Base-by-base conservation (phyloP, 352 stramenopile genomes). In the Peronospora farinosa region DNA sequence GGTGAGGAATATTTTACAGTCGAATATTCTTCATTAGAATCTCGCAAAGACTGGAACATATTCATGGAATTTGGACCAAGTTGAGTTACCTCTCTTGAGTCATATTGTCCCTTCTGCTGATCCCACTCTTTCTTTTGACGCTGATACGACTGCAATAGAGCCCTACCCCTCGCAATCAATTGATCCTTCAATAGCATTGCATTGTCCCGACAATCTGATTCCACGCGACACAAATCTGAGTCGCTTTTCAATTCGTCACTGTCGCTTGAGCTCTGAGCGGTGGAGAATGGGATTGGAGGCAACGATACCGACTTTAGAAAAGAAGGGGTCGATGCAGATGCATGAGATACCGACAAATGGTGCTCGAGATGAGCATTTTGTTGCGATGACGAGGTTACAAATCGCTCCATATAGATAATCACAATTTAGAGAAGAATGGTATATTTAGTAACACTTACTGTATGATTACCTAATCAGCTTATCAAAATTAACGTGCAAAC, bases 81-180 rank as follows among this genome's bases (percentile, higher is more conserved):
- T 11, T 53, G 30, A 17, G 12, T 10, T 0, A 12, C 42, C 33
- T 46, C 40, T 43, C 6, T 38, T 16, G 49, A 45, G 32, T 43
- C 30, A 54, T 57, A 51, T 2, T 37, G n/a, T 8, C 27, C 42
- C 47, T n/a, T 41, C 33, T 57, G 36, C 23, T 57, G 39, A 17
- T 57, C 30, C 23, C 50, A 63, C 23, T 59, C 61, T 33, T 69
- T 63, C 53, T 77, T 74, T 46, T 76, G 65, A 15, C 47, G 63
- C 44, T 84, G 74, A 45, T 78, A 86, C 13, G 60, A 38, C 5
- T 67, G 59, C 12, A 86, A 50, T 38, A 86, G 42, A 6, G 60
- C 39, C 23, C 56, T 61, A 12, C 74, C 74, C 15, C 74, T 58
- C 8, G 67, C 60, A 17, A 86, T 77, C 16, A 86, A 62, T 39